Conservation (phyloP, 208 protist genomes). For the Trypanosoma melophagium region DNA sequence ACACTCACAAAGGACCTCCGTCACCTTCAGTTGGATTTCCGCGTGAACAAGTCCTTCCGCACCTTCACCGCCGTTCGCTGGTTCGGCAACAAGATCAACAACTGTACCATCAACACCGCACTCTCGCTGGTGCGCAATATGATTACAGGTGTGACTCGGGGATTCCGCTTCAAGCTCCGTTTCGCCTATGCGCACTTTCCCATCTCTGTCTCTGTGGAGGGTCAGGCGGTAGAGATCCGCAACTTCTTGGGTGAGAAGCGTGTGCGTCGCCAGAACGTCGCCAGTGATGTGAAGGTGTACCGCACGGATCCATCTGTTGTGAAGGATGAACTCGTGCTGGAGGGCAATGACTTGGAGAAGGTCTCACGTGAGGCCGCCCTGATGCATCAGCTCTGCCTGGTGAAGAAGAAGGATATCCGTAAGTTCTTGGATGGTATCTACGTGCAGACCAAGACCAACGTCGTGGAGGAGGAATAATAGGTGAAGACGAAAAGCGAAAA, state of each 20-base stretch:
- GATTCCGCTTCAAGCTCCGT: constrained; percentile 99
- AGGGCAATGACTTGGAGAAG: constrained; percentile 94
- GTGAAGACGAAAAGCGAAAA: constrained; percentile 8
- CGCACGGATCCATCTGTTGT: constrained; percentile 83
- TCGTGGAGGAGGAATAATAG: constrained; percentile 62
- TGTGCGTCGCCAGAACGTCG: constrained; percentile 89
- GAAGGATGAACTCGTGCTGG: constrained; percentile 98
- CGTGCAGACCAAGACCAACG: constrained; percentile 94
- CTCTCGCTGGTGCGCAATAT: constrained; percentile 98
- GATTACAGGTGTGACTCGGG: constrained; percentile 98
- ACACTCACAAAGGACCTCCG: constrained; percentile 93
- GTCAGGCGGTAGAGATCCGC: constrained; percentile 96
- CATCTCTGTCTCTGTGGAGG: constrained; percentile 96
- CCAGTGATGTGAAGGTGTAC: constrained; percentile 87
- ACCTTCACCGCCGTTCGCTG: constrained; percentile 91
- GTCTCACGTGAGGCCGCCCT: constrained; percentile 94
- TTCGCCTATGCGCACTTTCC: constrained; percentile 99
- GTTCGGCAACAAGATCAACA: constrained; percentile 95
- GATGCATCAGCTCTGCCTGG: constrained; percentile 95
- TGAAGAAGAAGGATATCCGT: constrained; percentile 99
- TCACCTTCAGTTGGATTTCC: constrained; percentile 92
- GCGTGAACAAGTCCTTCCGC: constrained; percentile 58
- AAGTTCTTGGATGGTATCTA: constrained; percentile 99
- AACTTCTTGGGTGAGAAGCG: constrained; percentile 99
- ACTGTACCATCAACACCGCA: constrained; percentile 95